phyloP scores from a whole-genome alignment of 1,284 basidiomycete species.

The Meira miltonrushii region DNA sequence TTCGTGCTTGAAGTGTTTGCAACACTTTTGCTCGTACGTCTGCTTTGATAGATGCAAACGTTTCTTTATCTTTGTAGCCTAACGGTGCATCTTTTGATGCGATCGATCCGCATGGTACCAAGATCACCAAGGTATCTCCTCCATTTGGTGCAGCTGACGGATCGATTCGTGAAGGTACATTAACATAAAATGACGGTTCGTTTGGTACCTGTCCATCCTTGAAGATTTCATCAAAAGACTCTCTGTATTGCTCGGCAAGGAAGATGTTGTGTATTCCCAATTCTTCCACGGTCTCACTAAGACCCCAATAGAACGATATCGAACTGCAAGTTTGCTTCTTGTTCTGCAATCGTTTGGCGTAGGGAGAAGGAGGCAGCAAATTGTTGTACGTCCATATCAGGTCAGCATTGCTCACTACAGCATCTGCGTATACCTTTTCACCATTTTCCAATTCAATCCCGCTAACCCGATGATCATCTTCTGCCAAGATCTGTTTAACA shows the following conservation, averaged over 20 bases:
- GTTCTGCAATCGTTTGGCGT: conserved; percentile 38
- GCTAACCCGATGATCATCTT: neutral
- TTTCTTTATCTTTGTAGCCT: conserved; percentile 28
- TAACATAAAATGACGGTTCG: conserved; percentile 60
- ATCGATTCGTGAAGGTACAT: conserved; percentile 56
- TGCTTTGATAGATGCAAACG: conserved; percentile 21
- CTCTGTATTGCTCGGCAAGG: conserved; percentile 55
- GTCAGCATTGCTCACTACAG: conserved; percentile 59
- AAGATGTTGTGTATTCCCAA: conserved; percentile 57
- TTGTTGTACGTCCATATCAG: conserved; percentile 56
- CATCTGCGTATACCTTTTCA: conserved; percentile 55
- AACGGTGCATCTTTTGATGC: conserved; percentile 19
- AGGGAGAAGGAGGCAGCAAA: conserved; percentile 53
- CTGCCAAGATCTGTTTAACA: conserved; percentile 53
- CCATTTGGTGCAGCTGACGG: conserved; percentile 51
- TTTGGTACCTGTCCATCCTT: conserved; percentile 55
- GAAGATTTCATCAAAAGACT: conserved; percentile 59
- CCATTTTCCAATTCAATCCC: conserved; percentile 56
- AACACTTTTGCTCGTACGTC: conserved; percentile 39
- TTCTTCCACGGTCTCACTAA: conserved; percentile 54
- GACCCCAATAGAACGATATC: conserved; percentile 60
- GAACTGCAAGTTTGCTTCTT: conserved; percentile 56
- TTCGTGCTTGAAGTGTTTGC: conserved; percentile 39
- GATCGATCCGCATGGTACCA: conserved; percentile 54
- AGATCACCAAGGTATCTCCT: conserved; percentile 53